A percentile compares a stretch with the other conserved stretches of the same genome.
phyloP scores from a whole-genome alignment of 106 monocot species.

The Platanthera zijinensis region DNA sequence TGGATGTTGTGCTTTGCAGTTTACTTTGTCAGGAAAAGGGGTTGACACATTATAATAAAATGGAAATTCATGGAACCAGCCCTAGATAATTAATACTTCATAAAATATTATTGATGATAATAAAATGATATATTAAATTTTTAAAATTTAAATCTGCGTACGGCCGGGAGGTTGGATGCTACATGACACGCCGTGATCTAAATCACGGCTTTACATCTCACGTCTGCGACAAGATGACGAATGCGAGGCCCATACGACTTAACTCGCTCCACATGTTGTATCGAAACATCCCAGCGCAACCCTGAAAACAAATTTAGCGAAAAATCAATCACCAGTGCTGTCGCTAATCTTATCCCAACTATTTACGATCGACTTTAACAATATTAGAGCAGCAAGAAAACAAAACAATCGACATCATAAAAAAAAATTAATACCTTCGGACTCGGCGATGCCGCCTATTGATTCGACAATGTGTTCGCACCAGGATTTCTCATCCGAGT shows the following conservation, averaged over 20 bases:
- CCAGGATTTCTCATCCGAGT: slow-evolving; percentile 61
- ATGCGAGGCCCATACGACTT: slow-evolving; percentile 93
- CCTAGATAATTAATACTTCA: too few species aligned
- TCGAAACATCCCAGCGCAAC: slow-evolving; percentile 60
- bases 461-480: slow-evolving; percentile 50
- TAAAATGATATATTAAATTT: too few species aligned
- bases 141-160: too few species aligned
- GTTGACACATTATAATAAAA: too few species aligned
- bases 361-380: not conserved
- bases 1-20: not conserved
- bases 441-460: slow-evolving; percentile 33
- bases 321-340: not conserved
- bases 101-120: too few species aligned
- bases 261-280: slow-evolving; percentile 72
- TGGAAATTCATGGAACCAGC: too few species aligned
- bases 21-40: too few species aligned
- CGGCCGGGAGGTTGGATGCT: too few species aligned
- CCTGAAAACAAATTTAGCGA: slow-evolving; percentile 24
- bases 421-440: slow-evolving; percentile 52
- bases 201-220: slow-evolving; percentile 37
- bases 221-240: slow-evolving; percentile 76
- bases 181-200: not conserved
- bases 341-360: too few species aligned
- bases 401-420: too few species aligned
- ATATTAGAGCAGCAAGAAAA: too few species aligned